These are phyloP conservation scores for Trichoderma atroviride DNA, from an alignment of 2,329 filamentous ascomycete species.

Conservation along the genomic window DNA sequence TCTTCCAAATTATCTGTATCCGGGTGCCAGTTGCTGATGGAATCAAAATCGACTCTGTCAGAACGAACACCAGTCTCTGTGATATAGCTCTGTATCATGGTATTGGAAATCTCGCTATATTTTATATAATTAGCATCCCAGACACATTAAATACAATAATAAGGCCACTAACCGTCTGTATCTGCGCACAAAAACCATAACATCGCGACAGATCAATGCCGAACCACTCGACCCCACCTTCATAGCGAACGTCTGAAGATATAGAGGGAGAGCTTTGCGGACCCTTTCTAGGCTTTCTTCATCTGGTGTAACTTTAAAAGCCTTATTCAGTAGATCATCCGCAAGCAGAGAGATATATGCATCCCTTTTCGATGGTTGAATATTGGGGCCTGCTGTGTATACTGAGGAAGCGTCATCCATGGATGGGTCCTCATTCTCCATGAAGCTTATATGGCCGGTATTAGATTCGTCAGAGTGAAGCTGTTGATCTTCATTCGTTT, in stretches of 20 bases:
- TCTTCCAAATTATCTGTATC: too few relatives aligned
- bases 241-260: not conserved
- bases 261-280: not conserved
- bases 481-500: too few relatives aligned
- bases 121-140: too few relatives aligned
- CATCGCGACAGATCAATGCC: not conserved
- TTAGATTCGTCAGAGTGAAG: too few relatives aligned
- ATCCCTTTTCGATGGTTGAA: not conserved
- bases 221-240: not conserved
- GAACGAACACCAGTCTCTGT: not conserved
- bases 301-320: too few relatives aligned
- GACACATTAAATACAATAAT: too few relatives aligned
- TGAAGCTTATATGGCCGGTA: not conserved
- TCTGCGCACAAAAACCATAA: not conserved
- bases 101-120: not conserved
- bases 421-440: not conserved
- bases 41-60: too few relatives aligned
- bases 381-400: not conserved
- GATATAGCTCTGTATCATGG: not conserved
- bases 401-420: not conserved
- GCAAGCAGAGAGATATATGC: not conserved
- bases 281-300: not conserved
- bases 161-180: too few relatives aligned
- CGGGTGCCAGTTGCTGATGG: too few relatives aligned
- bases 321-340: not conserved